A percentile compares a stretch with the other conserved stretches of the same genome.
phyloP scores from a whole-genome alignment of 208 protist genomes.

The Phytomonas sp. region DNA sequence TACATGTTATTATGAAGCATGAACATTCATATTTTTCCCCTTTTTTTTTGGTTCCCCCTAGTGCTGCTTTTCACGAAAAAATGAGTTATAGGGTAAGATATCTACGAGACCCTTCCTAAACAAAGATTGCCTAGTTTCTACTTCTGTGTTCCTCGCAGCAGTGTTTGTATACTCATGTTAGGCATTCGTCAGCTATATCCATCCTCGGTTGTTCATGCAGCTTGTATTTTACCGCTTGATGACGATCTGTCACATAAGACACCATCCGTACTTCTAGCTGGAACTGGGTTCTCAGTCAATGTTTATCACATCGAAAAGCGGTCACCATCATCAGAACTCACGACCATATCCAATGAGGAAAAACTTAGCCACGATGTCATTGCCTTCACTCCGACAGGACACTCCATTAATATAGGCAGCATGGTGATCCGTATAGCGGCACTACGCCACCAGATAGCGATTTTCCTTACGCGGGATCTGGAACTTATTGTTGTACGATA shows the following conservation, averaged over 20 bases:
- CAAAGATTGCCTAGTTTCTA: background rate
- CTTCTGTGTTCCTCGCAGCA: background rate
- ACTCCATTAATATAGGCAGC: constrained; percentile 45
- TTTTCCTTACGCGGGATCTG: constrained; percentile 45
- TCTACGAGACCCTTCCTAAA: background rate
- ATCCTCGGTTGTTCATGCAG: background rate
- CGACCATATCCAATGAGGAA: background rate
- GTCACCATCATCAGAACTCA: background rate
- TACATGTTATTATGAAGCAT: background rate
- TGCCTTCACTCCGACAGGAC: constrained; percentile 11
- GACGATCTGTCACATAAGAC: background rate
- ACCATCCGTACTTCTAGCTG: background rate
- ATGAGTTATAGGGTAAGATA: background rate
- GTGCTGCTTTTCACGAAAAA: background rate
- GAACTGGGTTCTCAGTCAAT: background rate
- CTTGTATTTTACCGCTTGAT: constrained; percentile 4
- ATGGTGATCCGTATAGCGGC: constrained; percentile 33
- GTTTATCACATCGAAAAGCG: background rate
- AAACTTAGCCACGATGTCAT: background rate
- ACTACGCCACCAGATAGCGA: constrained; percentile 58
- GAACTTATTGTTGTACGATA: constrained; percentile 63
- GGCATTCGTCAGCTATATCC: constrained; percentile 4
- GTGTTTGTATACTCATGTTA: background rate
- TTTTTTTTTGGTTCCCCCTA: background rate
- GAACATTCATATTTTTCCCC: background rate